These are phyloP conservation scores for Phialocephala sp. DNA, from an alignment of 2,329 filamentous ascomycete species.

Conservation along the genomic window DNA sequence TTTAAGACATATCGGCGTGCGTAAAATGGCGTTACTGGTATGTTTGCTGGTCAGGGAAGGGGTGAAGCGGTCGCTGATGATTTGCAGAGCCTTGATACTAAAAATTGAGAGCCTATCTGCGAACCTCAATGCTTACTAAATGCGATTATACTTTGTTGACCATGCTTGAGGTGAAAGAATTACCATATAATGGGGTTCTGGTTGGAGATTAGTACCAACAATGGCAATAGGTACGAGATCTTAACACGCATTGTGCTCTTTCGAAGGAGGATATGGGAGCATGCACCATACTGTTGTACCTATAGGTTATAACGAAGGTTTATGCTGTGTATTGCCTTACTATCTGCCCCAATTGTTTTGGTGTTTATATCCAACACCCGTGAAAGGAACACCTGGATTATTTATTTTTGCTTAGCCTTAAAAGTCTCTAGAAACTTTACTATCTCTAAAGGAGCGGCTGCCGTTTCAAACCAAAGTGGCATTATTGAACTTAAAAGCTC, in stretches of 20 bases:
- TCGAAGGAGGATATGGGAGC: too few species aligned
- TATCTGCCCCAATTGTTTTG: too few species aligned
- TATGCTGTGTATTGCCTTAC: neutral
- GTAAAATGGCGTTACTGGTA: slow-evolving; percentile 31
- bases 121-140: neutral
- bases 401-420: too few species aligned
- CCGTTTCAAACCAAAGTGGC: too few species aligned
- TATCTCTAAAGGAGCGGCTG: too few species aligned
- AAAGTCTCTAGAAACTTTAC: too few species aligned
- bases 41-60: slow-evolving; percentile 44
- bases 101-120: slow-evolving; percentile 9
- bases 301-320: neutral
- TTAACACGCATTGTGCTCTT: too few species aligned
- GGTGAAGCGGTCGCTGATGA: neutral
- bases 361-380: too few species aligned
- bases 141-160: neutral
- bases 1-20: slow-evolving; percentile 35
- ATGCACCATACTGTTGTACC: neutral
- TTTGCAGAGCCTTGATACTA: slow-evolving; percentile 24
- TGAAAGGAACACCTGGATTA: too few species aligned
- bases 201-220: neutral
- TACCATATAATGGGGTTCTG: neutral
- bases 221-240: too few species aligned
- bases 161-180: neutral
- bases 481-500: too few species aligned